These are phyloP conservation scores for Scleroderma bovista DNA, from an alignment of 768 basidiomycete genomes.

Conservation along the genomic window DNA sequence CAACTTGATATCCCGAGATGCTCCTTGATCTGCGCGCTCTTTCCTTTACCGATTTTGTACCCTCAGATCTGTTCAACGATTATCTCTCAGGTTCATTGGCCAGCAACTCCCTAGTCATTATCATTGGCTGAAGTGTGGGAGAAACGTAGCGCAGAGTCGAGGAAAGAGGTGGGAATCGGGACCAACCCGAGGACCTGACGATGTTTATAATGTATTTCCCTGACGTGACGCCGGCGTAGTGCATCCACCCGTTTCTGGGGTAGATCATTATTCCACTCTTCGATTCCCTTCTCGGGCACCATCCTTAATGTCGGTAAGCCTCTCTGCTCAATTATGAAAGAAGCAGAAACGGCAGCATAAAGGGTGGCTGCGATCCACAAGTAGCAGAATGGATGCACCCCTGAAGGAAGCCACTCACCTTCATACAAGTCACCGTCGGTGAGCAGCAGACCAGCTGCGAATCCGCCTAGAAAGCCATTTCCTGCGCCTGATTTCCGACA, in stretches of 20 bases:
- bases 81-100: no score
- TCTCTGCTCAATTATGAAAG: slow-evolving; percentile 76
- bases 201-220: slow-evolving; percentile 27
- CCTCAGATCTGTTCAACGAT: no score
- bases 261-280: slow-evolving; percentile 68
- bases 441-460: slow-evolving; percentile 65
- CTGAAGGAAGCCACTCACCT: slow-evolving; percentile 41
- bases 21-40: no score
- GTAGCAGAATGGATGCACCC: not conserved
- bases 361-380: slow-evolving; percentile 46
- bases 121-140: no score
- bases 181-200: no score
- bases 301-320: slow-evolving; percentile 57
- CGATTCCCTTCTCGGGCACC: slow-evolving; percentile 18
- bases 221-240: slow-evolving; percentile 40
- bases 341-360: slow-evolving; percentile 76
- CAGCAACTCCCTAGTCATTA: no score
- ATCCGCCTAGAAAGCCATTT: slow-evolving; percentile 82
- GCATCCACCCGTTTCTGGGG: slow-evolving; percentile 53
- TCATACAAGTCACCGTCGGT: slow-evolving; percentile 54
- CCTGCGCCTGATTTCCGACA: slow-evolving; percentile 62
- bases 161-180: no score
- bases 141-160: no score
- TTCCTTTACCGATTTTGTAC: no score
- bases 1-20: no score